Conservation (phyloP, 164 flowering plant species). For the Platanus orientalis region DNA sequence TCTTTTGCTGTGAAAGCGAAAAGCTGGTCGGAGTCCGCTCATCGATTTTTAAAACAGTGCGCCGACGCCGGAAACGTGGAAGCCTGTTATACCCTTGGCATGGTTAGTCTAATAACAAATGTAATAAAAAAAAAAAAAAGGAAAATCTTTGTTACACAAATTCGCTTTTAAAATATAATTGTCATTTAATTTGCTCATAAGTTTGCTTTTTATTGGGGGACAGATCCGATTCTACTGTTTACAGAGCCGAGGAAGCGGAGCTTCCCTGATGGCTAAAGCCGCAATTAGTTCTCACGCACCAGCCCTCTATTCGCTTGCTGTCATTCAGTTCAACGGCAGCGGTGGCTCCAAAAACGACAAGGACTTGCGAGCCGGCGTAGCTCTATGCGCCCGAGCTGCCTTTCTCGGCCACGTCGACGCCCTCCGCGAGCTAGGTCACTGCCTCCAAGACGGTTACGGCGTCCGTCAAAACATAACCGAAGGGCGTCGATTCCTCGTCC, state of each 20-base stretch:
- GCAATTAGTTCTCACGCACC: constrained; percentile 67
- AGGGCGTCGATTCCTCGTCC: constrained; percentile 59
- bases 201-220: background rate
- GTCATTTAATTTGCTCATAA: background rate
- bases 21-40: constrained; percentile 72
- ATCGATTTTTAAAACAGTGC: constrained; percentile 60
- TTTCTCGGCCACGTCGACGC: constrained; percentile 74
- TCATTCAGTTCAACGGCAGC: constrained; percentile 89
- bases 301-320: constrained; percentile 72
- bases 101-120: constrained; percentile 37
- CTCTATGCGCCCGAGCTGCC: constrained; percentile 72
- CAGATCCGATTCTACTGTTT: constrained; percentile 78
- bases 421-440: constrained; percentile 73
- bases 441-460: constrained; percentile 85
- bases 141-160: too few species aligned
- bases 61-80: constrained; percentile 70
- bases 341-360: constrained; percentile 61
- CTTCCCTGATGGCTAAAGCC: constrained; percentile 78
- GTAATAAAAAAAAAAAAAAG: background rate
- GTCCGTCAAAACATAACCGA: constrained; percentile 48
- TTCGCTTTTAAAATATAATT: too few species aligned
- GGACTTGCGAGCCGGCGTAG: constrained; percentile 70
- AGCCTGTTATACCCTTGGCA: constrained; percentile 74
- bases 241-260: constrained; percentile 55
- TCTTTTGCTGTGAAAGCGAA: constrained; percentile 41